Conservation (phyloP, 2,329 filamentous ascomycete genomes). For the Fusarium oxysporum region DNA sequence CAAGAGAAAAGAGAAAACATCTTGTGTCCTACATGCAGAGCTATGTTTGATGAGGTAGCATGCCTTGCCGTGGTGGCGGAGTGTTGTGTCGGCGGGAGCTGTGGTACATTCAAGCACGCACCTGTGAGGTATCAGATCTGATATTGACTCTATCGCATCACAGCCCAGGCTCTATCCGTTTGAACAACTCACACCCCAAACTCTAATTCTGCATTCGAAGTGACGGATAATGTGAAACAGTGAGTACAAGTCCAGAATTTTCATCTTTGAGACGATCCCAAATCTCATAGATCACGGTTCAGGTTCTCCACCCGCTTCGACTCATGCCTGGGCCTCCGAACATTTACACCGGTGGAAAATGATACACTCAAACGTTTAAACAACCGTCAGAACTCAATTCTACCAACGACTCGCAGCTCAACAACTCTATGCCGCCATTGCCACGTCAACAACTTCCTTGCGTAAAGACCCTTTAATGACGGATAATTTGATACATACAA, state of each 20-base stretch:
- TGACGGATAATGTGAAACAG: no score
- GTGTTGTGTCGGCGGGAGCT: not conserved
- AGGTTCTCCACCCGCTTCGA: rapidly evolving
- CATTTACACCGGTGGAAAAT: not conserved
- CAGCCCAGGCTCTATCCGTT: not conserved
- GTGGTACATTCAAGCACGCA: not conserved
- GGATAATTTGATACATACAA: not conserved
- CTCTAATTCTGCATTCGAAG: not conserved
- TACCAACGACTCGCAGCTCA: not conserved
- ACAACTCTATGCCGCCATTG: not conserved
- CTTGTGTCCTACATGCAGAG: not conserved
- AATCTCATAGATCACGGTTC: not conserved
- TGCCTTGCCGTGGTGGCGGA: not conserved
- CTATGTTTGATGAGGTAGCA: not conserved
- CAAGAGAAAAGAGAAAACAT: not conserved
- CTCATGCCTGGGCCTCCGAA: no score
- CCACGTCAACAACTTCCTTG: not conserved
- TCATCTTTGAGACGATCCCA: not conserved
- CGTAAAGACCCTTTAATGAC: not conserved
- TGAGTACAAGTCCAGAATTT: not conserved
- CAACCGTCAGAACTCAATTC: not conserved
- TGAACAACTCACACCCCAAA: not conserved
- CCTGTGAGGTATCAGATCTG: not conserved
- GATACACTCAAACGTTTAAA: not conserved
- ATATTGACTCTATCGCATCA: not conserved